A percentile compares a stretch with the other conserved stretches of the same genome.
Conservation (phyloP, 2,329 filamentous ascomycete species). For the Xylariaceae sp. region DNA sequence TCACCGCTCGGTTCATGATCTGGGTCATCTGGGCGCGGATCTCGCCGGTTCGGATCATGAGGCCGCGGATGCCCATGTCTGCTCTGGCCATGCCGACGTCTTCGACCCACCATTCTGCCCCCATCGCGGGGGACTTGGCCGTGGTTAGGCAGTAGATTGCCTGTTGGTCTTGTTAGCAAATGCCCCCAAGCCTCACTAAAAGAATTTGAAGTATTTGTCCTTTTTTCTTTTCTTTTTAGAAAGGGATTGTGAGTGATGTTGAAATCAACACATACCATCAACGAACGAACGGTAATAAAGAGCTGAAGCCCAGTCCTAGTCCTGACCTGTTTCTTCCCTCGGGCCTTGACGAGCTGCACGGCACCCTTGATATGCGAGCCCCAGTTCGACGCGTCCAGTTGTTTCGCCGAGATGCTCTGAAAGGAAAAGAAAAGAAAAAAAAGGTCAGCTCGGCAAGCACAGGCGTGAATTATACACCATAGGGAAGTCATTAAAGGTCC, state of each 20-base stretch:
- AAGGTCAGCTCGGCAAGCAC: too few relatives aligned
- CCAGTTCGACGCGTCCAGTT: conserved; percentile 53
- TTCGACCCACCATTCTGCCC: conserved; percentile 54
- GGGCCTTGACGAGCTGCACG: conserved; percentile 53
- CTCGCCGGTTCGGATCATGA: conserved; percentile 50
- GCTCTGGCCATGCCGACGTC: conserved; percentile 46
- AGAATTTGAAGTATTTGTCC: too few relatives aligned
- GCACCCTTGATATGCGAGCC: conserved; percentile 59
- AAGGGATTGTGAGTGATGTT: neutral
- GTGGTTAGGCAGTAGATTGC: conserved; percentile 53
- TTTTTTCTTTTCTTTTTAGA: too few relatives aligned
- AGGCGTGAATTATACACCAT: too few relatives aligned
- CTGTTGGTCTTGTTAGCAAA: conserved; percentile 21
- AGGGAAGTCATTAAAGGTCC: neutral
- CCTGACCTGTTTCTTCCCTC: conserved; percentile 49
- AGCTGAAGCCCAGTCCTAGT: conserved; percentile 50
- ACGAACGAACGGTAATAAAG: conserved; percentile 54
- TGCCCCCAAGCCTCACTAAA: neutral
- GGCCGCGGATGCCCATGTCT: conserved; percentile 44
- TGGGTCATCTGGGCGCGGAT: conserved; percentile 50
- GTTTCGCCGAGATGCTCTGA: conserved; percentile 48
- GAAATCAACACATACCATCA: conserved; percentile 43
- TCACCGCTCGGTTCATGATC: conserved; percentile 41
- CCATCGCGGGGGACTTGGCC: conserved; percentile 48
- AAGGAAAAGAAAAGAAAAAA: neutral